Evolutionary conservation across 352 stramenopile genomes (phyloP).

Genomic region (Thalassiosira mediterranea): DNA sequence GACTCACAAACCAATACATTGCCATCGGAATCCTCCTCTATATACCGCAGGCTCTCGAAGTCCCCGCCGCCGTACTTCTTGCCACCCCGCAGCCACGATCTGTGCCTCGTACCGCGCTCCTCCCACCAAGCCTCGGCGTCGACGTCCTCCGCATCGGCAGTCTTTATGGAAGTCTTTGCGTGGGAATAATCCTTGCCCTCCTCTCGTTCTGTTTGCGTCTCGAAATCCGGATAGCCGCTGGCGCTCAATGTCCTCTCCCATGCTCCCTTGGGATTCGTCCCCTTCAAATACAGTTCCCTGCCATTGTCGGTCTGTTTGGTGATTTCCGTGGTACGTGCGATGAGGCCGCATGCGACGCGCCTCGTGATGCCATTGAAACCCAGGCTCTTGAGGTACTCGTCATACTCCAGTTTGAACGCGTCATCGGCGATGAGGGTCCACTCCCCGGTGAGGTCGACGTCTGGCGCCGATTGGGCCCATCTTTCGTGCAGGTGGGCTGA

Average conservation of each 20-base stretch:
- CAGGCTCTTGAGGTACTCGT: slow-evolving; percentile 38
- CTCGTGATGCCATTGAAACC: slow-evolving; percentile 49
- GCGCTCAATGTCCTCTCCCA: slow-evolving; percentile 41
- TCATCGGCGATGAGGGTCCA: slow-evolving; percentile 51
- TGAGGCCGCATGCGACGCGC: slow-evolving; percentile 45
- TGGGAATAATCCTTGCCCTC: slow-evolving; percentile 45
- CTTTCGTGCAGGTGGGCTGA: slow-evolving; percentile 33
- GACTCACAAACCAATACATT: slow-evolving; percentile 68
- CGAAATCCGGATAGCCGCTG: slow-evolving; percentile 47
- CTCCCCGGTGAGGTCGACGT: slow-evolving; percentile 42
- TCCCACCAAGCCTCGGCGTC: slow-evolving; percentile 51
- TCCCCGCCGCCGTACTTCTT: slow-evolving; percentile 48
- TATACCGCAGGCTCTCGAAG: slow-evolving; percentile 72
- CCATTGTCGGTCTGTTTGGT: slow-evolving; percentile 42
- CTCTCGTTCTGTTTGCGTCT: slow-evolving; percentile 22
- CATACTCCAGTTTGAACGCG: slow-evolving; percentile 43
- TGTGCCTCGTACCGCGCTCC: slow-evolving; percentile 36
- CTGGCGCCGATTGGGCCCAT: slow-evolving; percentile 39
- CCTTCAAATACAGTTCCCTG: slow-evolving; percentile 45
- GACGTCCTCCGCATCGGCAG: slow-evolving; percentile 42
- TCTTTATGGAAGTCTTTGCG: slow-evolving; percentile 41
- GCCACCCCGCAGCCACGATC: slow-evolving; percentile 35
- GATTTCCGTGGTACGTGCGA: slow-evolving; percentile 39
- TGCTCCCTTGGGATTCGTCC: slow-evolving; percentile 39
- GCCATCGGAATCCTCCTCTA: slow-evolving; percentile 50